Evolutionary conservation across 768 basidiomycete genomes (phyloP), one percentile per base, ranked within the genome.

Genomic region (Stropharia rugosoannulata): DNA sequence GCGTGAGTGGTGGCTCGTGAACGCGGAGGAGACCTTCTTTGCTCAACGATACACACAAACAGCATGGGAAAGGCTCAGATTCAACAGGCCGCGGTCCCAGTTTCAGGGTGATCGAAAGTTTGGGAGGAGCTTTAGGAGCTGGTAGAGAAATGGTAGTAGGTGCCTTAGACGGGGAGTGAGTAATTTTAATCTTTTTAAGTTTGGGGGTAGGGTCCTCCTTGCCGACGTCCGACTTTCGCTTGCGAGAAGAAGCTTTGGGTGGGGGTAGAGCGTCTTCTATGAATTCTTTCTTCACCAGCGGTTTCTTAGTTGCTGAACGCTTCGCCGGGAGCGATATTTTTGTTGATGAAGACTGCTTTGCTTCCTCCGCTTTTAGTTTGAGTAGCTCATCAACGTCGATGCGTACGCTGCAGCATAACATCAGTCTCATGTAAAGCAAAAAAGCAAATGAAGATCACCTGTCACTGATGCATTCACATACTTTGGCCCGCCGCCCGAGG

Each of bases 331-430:
- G 52, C 10, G 41, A 36, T n/a, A 58, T 41, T 35, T 47, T 55
- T 25, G 49, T 51, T 16, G 47, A 25, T 16, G 51, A 22, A 13
- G 49, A 54, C 48, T 62, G 52, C 29, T 32, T 36, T 22, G 38
- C 56, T 47, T 86, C 87, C 6, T 73, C 73, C 25, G 82, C 85
- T 4, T 87, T 79, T 58, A 92, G 87, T 2, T 65, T 75, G 16
- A 98, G 73, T 42, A 97, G 80, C 60, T 89, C 86, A 65, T 96
- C 93, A 18, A 98, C 91, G 55, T 98, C 90, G 61, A 98, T 98
- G 25, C 87, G 85, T 27, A 98, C 96, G 65, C 95, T 98, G 57
- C 35, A 37, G 11, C 1, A 32, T 37, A 18, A 59, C 36, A 36
- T 51, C 51, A 40, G 46, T 51, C n/a, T 9, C 11, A 22, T 29